Percentiles rank a stretch among this genome's conserved stretches.
These are phyloP conservation scores for Aspergillus melleus DNA, from an alignment of 2,329 filamentous ascomycete species.

Conservation along the genomic window DNA sequence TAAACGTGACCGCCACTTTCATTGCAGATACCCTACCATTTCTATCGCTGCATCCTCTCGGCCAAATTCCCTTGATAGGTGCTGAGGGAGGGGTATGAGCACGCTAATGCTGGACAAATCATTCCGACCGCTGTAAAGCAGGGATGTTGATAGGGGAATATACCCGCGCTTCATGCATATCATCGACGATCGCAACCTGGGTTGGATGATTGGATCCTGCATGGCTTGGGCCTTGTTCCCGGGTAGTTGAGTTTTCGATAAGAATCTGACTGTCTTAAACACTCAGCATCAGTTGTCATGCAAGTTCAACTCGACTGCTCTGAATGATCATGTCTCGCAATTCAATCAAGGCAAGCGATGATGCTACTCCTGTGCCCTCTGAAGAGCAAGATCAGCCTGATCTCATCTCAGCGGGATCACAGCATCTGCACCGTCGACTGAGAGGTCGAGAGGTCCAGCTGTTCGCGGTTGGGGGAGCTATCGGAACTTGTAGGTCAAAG, in stretches of 20 bases:
- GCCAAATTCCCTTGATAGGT: background rate
- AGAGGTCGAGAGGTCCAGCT: constrained; percentile 35
- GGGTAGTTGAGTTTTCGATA: no score
- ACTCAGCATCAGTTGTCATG: no score
- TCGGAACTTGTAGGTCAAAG: constrained; percentile 30
- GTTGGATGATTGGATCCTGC: background rate
- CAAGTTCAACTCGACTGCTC: no score
- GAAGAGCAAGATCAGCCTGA: background rate
- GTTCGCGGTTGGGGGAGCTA: constrained; percentile 36
- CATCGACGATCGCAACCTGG: background rate
- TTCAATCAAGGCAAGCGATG: background rate
- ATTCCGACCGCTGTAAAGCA: background rate
- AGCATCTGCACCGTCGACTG: constrained; percentile 32
- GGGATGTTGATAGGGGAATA: background rate
- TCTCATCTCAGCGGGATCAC: constrained; percentile 14
- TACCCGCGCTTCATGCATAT: background rate
- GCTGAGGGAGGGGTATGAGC: background rate
- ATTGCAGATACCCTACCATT: background rate
- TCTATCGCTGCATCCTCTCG: background rate
- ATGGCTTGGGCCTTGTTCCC: background rate
- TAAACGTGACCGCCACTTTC: background rate
- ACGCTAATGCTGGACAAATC: background rate
- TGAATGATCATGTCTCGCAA: background rate
- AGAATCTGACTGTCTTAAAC: no score
- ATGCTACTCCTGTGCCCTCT: background rate